Conservation (phyloP, 108 stramenopile genomes). For the Cylindrotheca fusiformis region DNA sequence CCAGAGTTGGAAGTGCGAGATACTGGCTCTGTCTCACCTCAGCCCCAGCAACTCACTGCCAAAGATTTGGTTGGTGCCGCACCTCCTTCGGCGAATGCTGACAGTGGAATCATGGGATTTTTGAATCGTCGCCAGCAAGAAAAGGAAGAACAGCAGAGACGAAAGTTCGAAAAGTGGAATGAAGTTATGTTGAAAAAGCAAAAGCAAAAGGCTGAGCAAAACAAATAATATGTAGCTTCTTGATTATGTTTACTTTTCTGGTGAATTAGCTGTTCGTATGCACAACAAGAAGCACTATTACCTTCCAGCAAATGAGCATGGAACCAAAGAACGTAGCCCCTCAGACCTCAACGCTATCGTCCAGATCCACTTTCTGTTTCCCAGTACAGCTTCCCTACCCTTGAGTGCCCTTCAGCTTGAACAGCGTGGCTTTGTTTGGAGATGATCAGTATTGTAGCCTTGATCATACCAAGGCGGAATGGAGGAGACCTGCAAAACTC, state of each 20-base stretch:
- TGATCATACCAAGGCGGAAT: constrained; percentile 2
- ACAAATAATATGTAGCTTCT: constrained; percentile 1
- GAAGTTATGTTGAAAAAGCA: constrained; percentile 88
- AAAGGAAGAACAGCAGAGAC: constrained; percentile 75
- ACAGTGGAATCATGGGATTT: constrained; percentile 65
- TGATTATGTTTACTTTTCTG: background rate
- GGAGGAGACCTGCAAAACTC: background rate
- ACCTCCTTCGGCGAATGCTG: constrained; percentile 35
- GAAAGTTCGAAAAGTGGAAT: constrained; percentile 88
- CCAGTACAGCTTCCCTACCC: no score
- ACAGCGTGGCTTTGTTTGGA: no score
- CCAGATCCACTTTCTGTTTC: no score
- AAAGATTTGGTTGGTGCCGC: constrained; percentile 85
- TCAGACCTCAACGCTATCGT: background rate
- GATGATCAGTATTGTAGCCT: constrained; percentile 12
- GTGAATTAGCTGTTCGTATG: background rate
- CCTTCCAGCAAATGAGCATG: no score
- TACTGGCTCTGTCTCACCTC: constrained; percentile 2
- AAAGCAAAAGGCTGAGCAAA: constrained; percentile 46
- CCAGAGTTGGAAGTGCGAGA: constrained; percentile 63
- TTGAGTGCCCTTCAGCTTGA: no score
- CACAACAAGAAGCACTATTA: no score
- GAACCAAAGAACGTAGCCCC: background rate
- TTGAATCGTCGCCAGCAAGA: constrained; percentile 77
- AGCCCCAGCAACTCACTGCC: constrained; percentile 64